Conservation (phyloP, 2,329 filamentous ascomycete genomes). For the Pseudovirgaria hyperparasitica region DNA sequence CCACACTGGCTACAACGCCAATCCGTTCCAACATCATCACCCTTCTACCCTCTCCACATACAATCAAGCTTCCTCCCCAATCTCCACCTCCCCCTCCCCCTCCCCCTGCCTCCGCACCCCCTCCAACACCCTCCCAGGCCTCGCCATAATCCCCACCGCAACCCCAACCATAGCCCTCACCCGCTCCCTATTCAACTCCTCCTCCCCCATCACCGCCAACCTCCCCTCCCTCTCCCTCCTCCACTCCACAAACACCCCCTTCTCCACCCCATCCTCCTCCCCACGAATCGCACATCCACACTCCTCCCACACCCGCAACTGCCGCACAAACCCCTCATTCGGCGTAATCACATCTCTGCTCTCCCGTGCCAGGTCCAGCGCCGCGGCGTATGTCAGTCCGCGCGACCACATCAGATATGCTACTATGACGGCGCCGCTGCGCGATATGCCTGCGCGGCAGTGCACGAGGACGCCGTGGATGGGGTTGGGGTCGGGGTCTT, state of each 20-base stretch:
- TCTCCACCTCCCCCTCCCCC: conserved; percentile 1
- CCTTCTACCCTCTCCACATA: no score
- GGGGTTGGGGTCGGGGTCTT: neutral
- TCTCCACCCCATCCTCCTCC: neutral
- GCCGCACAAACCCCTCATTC: conserved; percentile 9
- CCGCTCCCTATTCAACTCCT: conserved; percentile 1
- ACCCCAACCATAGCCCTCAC: conserved; percentile 1
- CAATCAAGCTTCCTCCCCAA: conserved; percentile 2
- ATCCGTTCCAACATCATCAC: no score
- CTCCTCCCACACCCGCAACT: conserved; percentile 7
- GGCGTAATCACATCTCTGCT: conserved; percentile 3
- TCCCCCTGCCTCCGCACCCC: neutral
- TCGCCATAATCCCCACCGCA: conserved; percentile 3
- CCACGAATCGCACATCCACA: conserved; percentile 2
- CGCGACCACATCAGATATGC: conserved; percentile 8
- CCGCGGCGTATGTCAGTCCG: conserved; percentile 3
- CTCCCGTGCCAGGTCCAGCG: conserved; percentile 5
- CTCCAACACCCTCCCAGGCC: conserved; percentile 1
- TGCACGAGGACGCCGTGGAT: conserved; percentile 9
- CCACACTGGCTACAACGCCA: no score
- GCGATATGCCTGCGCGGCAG: conserved; percentile 8
- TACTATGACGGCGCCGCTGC: conserved; percentile 6
- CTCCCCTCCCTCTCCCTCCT: conserved; percentile 1
- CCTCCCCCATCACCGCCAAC: conserved; percentile 1
- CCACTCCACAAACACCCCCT: no score